Evolutionary conservation across 1,284 basidiomycete species (phyloP).

Genomic region (Paramarasmius palmivorus): DNA sequence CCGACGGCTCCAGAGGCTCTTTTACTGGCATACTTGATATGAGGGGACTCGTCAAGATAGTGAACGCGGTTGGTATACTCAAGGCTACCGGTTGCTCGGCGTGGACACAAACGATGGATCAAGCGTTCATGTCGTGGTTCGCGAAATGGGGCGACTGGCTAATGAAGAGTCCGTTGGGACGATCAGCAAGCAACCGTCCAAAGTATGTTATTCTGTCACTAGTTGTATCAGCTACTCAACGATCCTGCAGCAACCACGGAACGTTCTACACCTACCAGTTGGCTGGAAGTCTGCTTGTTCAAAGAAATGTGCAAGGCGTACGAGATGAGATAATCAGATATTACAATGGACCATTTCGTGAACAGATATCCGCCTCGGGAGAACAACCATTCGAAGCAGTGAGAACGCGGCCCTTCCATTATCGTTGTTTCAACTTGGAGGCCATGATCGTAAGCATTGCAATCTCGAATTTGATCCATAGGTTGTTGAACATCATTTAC

Average conservation of each 20-base stretch:
- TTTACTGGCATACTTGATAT: conserved; percentile 61
- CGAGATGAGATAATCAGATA: conserved; percentile 32
- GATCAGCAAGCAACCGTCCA: conserved; percentile 12
- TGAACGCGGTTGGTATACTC: conserved; percentile 49
- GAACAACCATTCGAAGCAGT: conserved; percentile 63
- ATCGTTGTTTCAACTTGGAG: conserved; percentile 60
- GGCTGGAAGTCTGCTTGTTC: conserved; percentile 36
- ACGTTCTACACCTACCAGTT: conserved; percentile 44
- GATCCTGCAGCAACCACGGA: conserved; percentile 51
- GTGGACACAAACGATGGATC: conserved; percentile 45
- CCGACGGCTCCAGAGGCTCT: conserved; percentile 42
- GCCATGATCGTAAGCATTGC: conserved; percentile 53
- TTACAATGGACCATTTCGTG: conserved; percentile 49
- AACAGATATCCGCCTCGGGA: conserved; percentile 56
- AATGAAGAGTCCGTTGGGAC: conserved; percentile 41
- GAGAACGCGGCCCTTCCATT: conserved; percentile 62
- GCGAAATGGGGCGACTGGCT: conserved; percentile 51
- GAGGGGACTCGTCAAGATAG: conserved; percentile 53
- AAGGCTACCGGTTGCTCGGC: conserved; percentile 37
- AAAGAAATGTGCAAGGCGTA: conserved; percentile 41
- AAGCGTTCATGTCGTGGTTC: conserved; percentile 47
- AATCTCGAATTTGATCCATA: conserved; percentile 17
- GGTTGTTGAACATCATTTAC: conserved; percentile 13
- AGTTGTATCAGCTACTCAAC: conserved; percentile 3
- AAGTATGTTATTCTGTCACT: conserved; percentile 14